A percentile compares a stretch with the other conserved stretches of the same genome.
Evolutionary conservation across 2,329 filamentous ascomycete species (phyloP).

Genomic region (Calonectria leucothoes): DNA sequence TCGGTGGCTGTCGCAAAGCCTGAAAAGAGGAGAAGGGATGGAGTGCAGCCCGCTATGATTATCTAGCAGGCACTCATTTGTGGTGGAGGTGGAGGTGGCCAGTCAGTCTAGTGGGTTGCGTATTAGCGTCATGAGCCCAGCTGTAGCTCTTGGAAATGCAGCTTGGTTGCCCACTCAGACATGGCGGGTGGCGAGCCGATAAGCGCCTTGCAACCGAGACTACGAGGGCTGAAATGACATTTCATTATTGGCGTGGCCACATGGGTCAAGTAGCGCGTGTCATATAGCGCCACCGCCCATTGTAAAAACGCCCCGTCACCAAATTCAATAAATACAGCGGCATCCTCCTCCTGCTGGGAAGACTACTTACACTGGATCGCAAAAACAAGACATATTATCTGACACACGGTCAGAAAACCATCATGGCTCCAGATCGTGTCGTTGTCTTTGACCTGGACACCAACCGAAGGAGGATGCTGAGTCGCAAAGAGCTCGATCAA

Average conservation of each 20-base stretch:
- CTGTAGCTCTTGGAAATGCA: background rate
- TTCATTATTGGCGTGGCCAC: background rate
- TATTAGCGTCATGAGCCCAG: background rate
- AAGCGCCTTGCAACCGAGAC: background rate
- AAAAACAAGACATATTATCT: background rate
- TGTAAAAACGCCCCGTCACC: no score
- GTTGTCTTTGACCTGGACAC: background rate
- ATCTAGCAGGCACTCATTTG: background rate
- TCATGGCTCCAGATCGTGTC: background rate
- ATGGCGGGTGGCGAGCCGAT: background rate
- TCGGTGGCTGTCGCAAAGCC: background rate
- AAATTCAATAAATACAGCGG: no score
- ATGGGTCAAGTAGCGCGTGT: background rate
- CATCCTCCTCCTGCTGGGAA: no score
- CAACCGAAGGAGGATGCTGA: background rate
- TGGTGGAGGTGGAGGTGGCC: background rate
- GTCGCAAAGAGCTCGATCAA: background rate
- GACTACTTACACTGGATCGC: no score
- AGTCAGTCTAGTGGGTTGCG: background rate
- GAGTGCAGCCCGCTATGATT: background rate
- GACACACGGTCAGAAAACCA: background rate
- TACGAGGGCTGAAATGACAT: background rate
- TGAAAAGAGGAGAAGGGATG: background rate
- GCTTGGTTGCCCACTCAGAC: background rate
- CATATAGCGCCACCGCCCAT: no score